These are phyloP conservation scores for Pyrenophora seminiperda DNA, from an alignment of 2,329 filamentous ascomycete species.

Conservation along the genomic window DNA sequence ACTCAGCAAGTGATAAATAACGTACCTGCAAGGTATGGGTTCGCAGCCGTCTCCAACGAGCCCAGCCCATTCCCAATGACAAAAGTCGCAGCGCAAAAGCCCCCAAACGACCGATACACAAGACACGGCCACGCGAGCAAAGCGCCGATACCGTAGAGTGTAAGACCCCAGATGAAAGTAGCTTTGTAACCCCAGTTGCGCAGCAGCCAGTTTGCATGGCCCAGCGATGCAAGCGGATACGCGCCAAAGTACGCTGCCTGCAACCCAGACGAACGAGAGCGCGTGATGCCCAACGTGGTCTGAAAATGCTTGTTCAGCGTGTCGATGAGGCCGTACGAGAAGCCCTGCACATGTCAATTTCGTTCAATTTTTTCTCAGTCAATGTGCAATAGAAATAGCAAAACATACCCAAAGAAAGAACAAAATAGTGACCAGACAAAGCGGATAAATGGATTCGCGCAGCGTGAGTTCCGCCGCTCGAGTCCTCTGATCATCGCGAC, in stretches of 20 bases:
- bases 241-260: slow-evolving; percentile 58
- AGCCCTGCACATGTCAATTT: slow-evolving; percentile 48
- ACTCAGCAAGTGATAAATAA: not conserved
- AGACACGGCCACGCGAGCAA: slow-evolving; percentile 65
- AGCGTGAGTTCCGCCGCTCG: slow-evolving; percentile 67
- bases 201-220: slow-evolving; percentile 56
- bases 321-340: slow-evolving; percentile 63
- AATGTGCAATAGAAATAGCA: not conserved
- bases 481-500: slow-evolving; percentile 53
- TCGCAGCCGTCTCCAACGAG: slow-evolving; percentile 64
- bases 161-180: slow-evolving; percentile 59
- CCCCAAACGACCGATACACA: slow-evolving; percentile 61
- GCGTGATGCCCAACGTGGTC: slow-evolving; percentile 50
- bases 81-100: slow-evolving; percentile 65
- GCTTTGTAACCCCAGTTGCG: slow-evolving; percentile 56
- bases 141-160: slow-evolving; percentile 61
- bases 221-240: slow-evolving; percentile 56
- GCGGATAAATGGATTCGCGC: slow-evolving; percentile 68
- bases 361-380: not conserved
- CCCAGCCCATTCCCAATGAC: slow-evolving; percentile 59
- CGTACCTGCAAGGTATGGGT: slow-evolving; percentile 48
- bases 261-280: slow-evolving; percentile 52
- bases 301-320: slow-evolving; percentile 59
- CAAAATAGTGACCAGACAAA: slow-evolving; percentile 67
- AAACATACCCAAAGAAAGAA: slow-evolving; percentile 65